phyloP scores from a whole-genome alignment of 225 moss, liverwort and hornwort species.

The Climacium dendroides region DNA sequence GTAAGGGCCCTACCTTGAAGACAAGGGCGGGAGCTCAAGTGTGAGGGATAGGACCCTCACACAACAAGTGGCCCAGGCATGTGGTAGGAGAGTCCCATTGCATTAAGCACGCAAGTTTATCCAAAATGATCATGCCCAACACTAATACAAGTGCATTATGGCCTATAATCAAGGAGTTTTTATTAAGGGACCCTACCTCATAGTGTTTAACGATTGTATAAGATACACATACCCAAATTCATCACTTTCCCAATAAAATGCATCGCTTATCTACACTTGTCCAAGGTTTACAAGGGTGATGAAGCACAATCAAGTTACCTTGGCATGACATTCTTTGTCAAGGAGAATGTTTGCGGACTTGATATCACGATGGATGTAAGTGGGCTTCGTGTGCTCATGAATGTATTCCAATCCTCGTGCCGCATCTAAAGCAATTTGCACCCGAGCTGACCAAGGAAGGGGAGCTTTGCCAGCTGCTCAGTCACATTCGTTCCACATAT shows the following conservation, averaged over 20 bases:
- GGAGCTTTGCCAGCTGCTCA: conserved; percentile 17
- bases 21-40: too few species aligned
- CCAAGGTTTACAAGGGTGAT: not conserved
- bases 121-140: too few species aligned
- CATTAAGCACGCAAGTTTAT: too few species aligned
- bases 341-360: conserved; percentile 89
- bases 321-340: conserved; percentile 66
- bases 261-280: not conserved
- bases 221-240: not conserved
- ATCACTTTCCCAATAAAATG: not conserved
- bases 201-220: too few species aligned
- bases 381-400: conserved; percentile 92
- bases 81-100: too few species aligned
- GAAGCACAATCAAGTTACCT: conserved; percentile 20
- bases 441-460: conserved; percentile 34
- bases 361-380: conserved; percentile 94
- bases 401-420: conserved; percentile 96
- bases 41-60: too few species aligned
- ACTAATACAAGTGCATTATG: too few species aligned
- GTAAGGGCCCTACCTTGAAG: too few species aligned
- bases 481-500: not conserved
- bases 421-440: conserved; percentile 71
- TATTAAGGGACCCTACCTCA: too few species aligned
- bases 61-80: too few species aligned
- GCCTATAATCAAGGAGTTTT: too few species aligned